Base-by-base conservation (phyloP, 257 asterid genomes). In the Anisodus tanguticus region DNA sequence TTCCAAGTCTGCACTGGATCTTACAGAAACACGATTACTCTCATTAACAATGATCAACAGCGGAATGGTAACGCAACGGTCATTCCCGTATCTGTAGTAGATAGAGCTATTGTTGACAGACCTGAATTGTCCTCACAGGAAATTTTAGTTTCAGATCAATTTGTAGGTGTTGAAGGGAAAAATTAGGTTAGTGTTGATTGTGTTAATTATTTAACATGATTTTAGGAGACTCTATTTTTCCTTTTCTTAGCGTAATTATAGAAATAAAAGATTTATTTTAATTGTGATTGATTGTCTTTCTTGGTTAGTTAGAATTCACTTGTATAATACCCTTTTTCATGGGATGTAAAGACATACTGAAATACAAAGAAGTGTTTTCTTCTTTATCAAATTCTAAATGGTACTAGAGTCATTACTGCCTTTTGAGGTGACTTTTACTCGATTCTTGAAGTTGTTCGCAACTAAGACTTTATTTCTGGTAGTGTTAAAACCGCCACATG, bases 1-100 rank as follows among this genome's bases (percentile, higher is more conserved):
- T 13, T 53, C 47, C 64, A 77, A 31, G 81, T 76, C 47, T 53
- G 64, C 22, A 53, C 37, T 51, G 49, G 35, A 53, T 77, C 59
- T 72, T 37, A 68, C 51, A 39, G 85, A 82, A 68, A 68, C 39
- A 53, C 37, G 64, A 82, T 68, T 67, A 66, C 45, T 66, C 2
- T 80, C 71, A 80, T 80, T 81, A 51, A 62, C 84, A 63, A 31
- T 66, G 74, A 81, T 26, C 77, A 11, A 26, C 68, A 66, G 70
- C 22, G 39, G 67, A 35, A 9, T 54, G 80, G 51, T 67, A 51
- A 72, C 84, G 81, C 85, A 55, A 85, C 86, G 69, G 83, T 57
- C 70, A 58, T 72, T 85, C 84, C 83, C 83, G 83, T 71, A 84
- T 77, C 83, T 81, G 89, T 58, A 82, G 90, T 86, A 77, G 86